Base-by-base conservation (phyloP, 108 stramenopile species). In the Seminavis robusta region DNA sequence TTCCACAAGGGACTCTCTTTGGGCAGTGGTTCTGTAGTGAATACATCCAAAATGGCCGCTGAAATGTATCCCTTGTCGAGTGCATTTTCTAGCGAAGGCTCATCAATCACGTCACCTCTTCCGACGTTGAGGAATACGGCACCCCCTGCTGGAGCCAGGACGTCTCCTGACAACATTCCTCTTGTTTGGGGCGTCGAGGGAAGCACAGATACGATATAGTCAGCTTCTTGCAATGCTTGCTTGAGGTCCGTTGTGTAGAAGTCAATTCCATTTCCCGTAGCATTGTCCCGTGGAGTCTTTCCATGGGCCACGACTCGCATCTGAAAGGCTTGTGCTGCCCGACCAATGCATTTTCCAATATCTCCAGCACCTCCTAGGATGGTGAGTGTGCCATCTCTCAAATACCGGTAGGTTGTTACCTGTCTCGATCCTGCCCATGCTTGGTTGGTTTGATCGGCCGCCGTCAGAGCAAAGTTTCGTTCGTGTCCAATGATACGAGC, bases 401-500 rank as follows among this genome's bases (percentile, higher is more conserved):
- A 38, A 42, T 76, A 69, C 37, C 79, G 66, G 67, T 80, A 80
- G 3, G 53, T 37, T 11, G 33, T 34, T 11, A 76, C 47, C 0
- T 59, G 20, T 1, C 20, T 43, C 6, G 79, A 76, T 32, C 67
- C 71, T 15, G 59, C 74, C 74, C 79, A 76, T 3, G 36, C 26
- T 45, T 60, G 59, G 13, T 57, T 15, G 19, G 1, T 0, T 63
- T 80, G 79, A 65, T 80, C 75, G 0, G 43, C 16, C 1, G 33
- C 36, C 7, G 67, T 54, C 17, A 59, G 44, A 19, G 46, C 47
- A 58, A 80, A 80, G n/a, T 36, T 40, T 17, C 79, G 62, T 38
- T 80, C 79, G 39, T 76, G 71, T 30, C 25, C 66, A 64, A 80
- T 73, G 6, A 80, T 80, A 9, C 74, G 66, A 5, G 67, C 79